phyloP scores from a whole-genome alignment of 306 rosid genomes.

The Urtica urens region DNA sequence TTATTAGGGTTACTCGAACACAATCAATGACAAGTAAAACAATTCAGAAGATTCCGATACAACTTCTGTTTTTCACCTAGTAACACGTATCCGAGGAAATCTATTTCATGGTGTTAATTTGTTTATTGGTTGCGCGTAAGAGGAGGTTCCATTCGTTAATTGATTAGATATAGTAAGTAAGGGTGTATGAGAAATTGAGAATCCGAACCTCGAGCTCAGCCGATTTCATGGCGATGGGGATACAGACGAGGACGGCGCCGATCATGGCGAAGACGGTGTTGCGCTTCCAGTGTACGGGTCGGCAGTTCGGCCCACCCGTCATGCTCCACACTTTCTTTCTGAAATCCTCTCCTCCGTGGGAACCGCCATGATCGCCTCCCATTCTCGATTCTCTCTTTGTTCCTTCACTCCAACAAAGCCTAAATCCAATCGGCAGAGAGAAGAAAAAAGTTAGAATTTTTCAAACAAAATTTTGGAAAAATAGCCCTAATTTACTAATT shows the following conservation, averaged over 20 bases:
- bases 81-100: no score
- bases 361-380: conserved; percentile 34
- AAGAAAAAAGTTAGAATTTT: conserved; percentile 3
- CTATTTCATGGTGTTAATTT: no score
- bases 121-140: no score
- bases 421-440: conserved; percentile 3
- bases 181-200: not conserved
- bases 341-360: conserved; percentile 69
- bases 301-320: conserved; percentile 81
- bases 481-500: no score
- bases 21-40: no score
- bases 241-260: conserved; percentile 74
- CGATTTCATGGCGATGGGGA: conserved; percentile 91
- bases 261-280: conserved; percentile 89
- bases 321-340: conserved; percentile 93
- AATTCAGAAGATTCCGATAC: no score
- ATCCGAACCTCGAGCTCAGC: conserved; percentile 76
- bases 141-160: not conserved
- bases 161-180: not conserved
- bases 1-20: no score
- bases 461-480: no score
- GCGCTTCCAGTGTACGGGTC: conserved; percentile 95
- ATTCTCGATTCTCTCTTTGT: conserved; percentile 23
- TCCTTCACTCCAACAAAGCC: not conserved
- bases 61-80: no score